A percentile compares a stretch with the other conserved stretches of the same genome.
phyloP scores from a whole-genome alignment of 2,329 filamentous ascomycete genomes.

The Hypoxylon sp. region DNA sequence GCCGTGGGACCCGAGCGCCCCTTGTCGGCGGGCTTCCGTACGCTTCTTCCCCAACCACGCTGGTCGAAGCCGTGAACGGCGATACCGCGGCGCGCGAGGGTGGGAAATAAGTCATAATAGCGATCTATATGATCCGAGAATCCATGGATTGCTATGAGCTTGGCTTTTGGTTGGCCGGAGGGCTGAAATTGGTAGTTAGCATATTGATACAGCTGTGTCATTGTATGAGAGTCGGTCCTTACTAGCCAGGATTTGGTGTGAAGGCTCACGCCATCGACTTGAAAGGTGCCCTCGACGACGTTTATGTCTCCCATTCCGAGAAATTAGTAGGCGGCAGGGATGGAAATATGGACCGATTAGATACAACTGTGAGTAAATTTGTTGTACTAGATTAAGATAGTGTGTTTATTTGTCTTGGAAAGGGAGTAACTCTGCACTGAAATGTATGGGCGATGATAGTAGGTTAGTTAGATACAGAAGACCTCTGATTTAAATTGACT shows the following conservation, averaged over 20 bases:
- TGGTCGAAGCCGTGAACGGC: constrained; percentile 86
- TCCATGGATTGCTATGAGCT: constrained; percentile 87
- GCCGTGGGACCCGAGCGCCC: constrained; percentile 82
- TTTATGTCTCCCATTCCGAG: constrained; percentile 56
- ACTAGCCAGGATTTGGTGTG: constrained; percentile 74
- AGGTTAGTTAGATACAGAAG: background rate
- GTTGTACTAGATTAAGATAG: background rate
- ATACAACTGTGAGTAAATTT: constrained; percentile 1
- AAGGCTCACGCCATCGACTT: constrained; percentile 62
- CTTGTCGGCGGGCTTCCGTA: constrained; percentile 70
- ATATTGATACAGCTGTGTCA: background rate
- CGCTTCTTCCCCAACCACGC: constrained; percentile 87
- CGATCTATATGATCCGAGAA: constrained; percentile 89
- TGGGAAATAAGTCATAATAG: constrained; percentile 81
- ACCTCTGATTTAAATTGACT: background rate
- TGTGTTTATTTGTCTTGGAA: background rate
- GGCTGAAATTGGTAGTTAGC: constrained; percentile 60
- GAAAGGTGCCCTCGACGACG: constrained; percentile 66
- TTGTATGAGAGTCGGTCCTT: constrained; percentile 51
- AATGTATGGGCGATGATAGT: background rate
- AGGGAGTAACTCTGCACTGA: background rate
- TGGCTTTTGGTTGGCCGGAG: constrained; percentile 72
- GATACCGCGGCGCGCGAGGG: constrained; percentile 79
- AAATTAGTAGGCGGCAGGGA: background rate
- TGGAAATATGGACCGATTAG: background rate